Conservation (phyloP, 192 early-diverging fungal genomes). For the Obelidium mucronatum region DNA sequence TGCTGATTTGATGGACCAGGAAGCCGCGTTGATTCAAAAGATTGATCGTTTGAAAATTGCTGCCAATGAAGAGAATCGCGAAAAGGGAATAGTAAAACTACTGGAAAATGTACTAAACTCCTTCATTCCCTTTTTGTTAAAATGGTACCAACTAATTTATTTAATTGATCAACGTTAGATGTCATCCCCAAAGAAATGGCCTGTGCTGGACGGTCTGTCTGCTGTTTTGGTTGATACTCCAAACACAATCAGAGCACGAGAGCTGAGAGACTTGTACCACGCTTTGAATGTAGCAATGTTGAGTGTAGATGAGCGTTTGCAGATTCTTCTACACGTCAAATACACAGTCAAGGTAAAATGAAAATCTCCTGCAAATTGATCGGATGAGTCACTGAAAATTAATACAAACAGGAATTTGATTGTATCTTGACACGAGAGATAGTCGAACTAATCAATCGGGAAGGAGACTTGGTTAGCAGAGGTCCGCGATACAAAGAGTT, state of each 20-base stretch:
- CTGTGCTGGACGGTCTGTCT: conserved; percentile 9
- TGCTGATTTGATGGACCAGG: conserved; percentile 65
- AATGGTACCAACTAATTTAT: background rate
- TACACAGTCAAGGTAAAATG: conserved; percentile 70
- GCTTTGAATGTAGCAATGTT: conserved; percentile 55
- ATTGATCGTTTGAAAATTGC: conserved; percentile 64
- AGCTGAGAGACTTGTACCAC: conserved; percentile 66
- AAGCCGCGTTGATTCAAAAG: conserved; percentile 65
- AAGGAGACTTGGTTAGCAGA: conserved; percentile 64
- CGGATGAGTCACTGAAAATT: background rate
- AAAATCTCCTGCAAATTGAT: background rate
- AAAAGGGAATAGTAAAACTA: conserved; percentile 49
- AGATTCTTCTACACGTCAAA: conserved; percentile 68
- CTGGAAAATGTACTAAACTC: conserved; percentile 51
- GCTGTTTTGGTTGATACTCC: conserved; percentile 61
- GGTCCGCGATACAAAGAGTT: conserved; percentile 54
- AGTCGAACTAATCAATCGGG: conserved; percentile 66
- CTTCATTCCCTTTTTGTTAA: background rate
- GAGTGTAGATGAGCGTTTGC: conserved; percentile 63
- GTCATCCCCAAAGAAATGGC: conserved; percentile 51
- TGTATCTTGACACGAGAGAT: conserved; percentile 65
- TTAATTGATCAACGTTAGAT: conserved; percentile 31
- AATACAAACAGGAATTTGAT: conserved; percentile 60
- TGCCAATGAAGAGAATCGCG: conserved; percentile 60
- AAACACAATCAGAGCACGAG: conserved; percentile 63